Conservation (phyloP, 176 grass and related monocot genomes). For the Zea mays region DNA sequence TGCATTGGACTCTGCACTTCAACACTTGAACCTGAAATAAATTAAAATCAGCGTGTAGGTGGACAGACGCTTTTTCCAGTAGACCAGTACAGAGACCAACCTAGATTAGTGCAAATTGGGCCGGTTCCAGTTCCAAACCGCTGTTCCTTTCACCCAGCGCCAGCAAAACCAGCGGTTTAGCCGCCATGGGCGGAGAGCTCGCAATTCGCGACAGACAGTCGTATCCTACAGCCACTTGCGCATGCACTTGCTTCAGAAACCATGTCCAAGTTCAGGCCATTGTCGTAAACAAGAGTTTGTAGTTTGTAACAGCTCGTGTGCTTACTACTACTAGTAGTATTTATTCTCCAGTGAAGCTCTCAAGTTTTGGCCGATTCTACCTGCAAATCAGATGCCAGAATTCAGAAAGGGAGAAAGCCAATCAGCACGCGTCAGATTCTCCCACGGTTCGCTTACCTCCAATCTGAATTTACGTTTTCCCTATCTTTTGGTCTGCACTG, state of each 20-base stretch:
- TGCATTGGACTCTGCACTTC: not conserved
- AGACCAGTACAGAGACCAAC: not conserved
- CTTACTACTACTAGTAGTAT: not conserved
- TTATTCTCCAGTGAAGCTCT: not conserved
- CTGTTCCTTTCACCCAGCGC: slow-evolving; percentile 9
- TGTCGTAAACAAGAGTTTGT: slow-evolving; percentile 1
- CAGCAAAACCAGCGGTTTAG: slow-evolving; percentile 22
- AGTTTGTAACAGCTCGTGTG: not conserved
- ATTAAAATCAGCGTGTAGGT: too few relatives aligned
- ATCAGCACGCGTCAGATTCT: not conserved
- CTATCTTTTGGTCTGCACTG: too few relatives aligned
- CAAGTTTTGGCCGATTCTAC: not conserved
- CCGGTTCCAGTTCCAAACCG: not conserved
- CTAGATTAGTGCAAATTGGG: slow-evolving; percentile 36
- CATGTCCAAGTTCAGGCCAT: slow-evolving; percentile 29
- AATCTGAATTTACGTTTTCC: not conserved
- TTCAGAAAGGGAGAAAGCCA: slow-evolving; percentile 14
- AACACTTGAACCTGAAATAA: too few relatives aligned
- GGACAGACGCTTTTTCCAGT: not conserved
- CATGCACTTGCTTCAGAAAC: slow-evolving; percentile 28
- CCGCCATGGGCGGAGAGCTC: not conserved
- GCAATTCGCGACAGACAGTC: not conserved
- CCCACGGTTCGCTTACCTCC: not conserved
- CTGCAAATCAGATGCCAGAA: slow-evolving; percentile 6
- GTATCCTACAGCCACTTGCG: slow-evolving; percentile 26